A percentile compares a stretch with the other conserved stretches of the same genome.
Conservation (phyloP, 148 eudicot genomes). For the Arctostaphylos glauca region DNA sequence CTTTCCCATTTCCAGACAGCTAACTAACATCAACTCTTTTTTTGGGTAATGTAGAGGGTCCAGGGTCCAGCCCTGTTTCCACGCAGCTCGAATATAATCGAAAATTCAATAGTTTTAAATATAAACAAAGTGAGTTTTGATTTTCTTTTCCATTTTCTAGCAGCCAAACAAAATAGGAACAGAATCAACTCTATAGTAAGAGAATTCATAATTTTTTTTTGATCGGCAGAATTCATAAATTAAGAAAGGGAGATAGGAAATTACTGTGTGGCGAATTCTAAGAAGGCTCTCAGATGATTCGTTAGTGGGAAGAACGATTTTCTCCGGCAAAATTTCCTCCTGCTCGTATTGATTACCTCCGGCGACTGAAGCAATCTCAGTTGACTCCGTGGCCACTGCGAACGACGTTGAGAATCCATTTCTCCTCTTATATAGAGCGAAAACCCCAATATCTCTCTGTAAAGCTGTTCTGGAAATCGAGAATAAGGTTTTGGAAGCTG, state of each 20-base stretch:
- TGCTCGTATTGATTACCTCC: constrained; percentile 31
- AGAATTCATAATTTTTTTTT: too few relatives aligned
- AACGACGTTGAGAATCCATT: constrained; percentile 30
- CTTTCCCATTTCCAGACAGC: neutral
- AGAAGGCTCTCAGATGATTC: constrained; percentile 65
- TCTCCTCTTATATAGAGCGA: constrained; percentile 20
- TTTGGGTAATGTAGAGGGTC: too few relatives aligned
- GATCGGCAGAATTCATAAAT: too few relatives aligned
- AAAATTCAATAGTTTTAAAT: neutral
- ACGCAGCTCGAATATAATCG: too few relatives aligned
- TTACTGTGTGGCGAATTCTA: constrained; percentile 83
- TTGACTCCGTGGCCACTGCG: constrained; percentile 40
- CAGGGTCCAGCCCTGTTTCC: too few relatives aligned
- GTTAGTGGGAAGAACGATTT: constrained; percentile 74
- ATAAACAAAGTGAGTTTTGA: too few relatives aligned
- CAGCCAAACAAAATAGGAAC: neutral
- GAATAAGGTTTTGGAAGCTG: constrained; percentile 23
- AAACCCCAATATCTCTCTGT: constrained; percentile 13
- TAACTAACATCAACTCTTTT: too few relatives aligned
- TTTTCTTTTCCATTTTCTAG: neutral
- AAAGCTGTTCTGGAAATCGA: constrained; percentile 20
- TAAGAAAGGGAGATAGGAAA: neutral
- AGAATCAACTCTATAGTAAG: neutral
- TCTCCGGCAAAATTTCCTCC: constrained; percentile 24
- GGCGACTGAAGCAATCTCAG: constrained; percentile 12